Base-by-base conservation (phyloP, 192 early-diverging fungal genomes). In the Coemansia sp. region DNA sequence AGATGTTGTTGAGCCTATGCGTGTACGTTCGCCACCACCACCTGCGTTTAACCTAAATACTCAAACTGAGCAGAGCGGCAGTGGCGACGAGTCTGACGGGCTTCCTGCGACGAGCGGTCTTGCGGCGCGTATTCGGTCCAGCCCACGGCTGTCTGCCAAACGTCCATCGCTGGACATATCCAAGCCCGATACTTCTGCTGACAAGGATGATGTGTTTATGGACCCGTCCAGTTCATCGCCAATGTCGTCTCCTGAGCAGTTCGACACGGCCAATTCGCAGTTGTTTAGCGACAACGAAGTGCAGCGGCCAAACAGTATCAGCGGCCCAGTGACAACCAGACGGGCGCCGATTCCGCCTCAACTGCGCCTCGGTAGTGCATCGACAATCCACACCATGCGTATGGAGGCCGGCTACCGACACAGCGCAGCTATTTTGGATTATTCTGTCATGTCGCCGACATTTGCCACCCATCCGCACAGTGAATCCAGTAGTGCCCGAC, bases 221-320 rank as follows among this genome's bases (percentile, higher is more conserved):
- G 53, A 55, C 8, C 29, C 23, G 6, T 4, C 37, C 21, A 50
- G 29, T 27, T 22, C 23, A 19, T 43, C 57, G 8, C 29, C 60
- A 17, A 8, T 37, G 10, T 62, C 49, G 11, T 61, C 52, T 7
- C 24, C 38, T 9, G 59, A 54, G 21, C 49, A 58, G 43, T 68
- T 54, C 39, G 59, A 56, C 27, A 68, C 66, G 48, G 66, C 67
- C 11, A 57, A 52, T n/a, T 69, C 67, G 22, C 50, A 59, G 27
- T 43, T 69, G 19, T 62, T 63, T 52, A 56, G 55, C 15, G 17
- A 24, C 55, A 53, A 47, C 15, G 22, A 19, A 35, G 14, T 38
- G 14, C 15, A 21, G 38, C 62, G 56, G 5, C 32, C 53, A 21
- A 27, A 23, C 55, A 52, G 29, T 37, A 47, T 12, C 12, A 22